Base-by-base conservation (phyloP, 2,329 filamentous ascomycete species). In the Xylariomycetidae sp. region DNA sequence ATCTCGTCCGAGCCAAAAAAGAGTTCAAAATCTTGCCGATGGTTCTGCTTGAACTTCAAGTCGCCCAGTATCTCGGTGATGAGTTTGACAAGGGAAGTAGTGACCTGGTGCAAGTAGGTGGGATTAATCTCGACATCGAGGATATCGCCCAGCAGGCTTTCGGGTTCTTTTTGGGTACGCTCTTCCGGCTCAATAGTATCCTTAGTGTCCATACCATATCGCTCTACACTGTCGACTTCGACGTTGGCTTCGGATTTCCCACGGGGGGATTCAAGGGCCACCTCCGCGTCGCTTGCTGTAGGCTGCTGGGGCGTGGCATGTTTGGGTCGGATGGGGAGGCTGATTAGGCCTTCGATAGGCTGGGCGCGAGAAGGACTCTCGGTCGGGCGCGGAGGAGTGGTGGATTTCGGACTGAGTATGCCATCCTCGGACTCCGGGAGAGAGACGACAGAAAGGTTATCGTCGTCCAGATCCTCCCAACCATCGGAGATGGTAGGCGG, bases 381-480 rank as follows among this genome's bases (percentile, higher is more conserved):
- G 9, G 23, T 6, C 7, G 29, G 34, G 22, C 8, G 19, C 10
- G 1, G 27, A 18, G 27, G 13, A n/a, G n/a, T n/a, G n/a, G n/a
- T n/a, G n/a, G n/a, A n/a, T n/a, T n/a, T n/a, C 12, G 22, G 14
- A 14, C 17, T 25, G 3, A 32, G 12, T 12, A 16, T 6, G 4
- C 39, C 38, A 5, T 44, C 46, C 10, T 50, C 47, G 4, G 49
- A 53, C 3, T 32, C 28, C 4, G 47, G 35, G 5, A 56, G 39
- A 2, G 52, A 56, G 8, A 48, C 34, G 29, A 54, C 34, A 10
- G 52, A 54, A 25, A 45, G 48, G 24, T 29, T 35, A 18, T 53
- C 49, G 19, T 34, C 32, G 4, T 46, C 41, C 14, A 56, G 34
- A 12, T 52, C 44, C 32, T 56, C 43, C 52, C 52, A 56, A 18